These are phyloP conservation scores for Neonectria punicea DNA, from an alignment of 2,329 filamentous ascomycete genomes.

Conservation along the genomic window DNA sequence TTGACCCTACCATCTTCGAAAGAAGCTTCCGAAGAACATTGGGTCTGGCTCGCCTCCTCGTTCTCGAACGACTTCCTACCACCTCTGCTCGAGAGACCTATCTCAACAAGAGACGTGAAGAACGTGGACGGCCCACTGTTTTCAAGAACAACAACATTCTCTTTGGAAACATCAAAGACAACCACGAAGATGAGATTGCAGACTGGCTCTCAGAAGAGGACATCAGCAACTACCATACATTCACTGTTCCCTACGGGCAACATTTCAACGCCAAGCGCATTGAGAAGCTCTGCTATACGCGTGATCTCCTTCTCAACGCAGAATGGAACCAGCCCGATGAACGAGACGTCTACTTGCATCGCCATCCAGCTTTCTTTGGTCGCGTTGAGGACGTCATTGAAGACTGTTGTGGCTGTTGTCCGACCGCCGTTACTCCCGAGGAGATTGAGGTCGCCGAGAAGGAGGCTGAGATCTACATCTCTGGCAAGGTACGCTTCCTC, in stretches of 20 bases:
- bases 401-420: slow-evolving; percentile 86
- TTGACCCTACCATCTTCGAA: slow-evolving; percentile 90
- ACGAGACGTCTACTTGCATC: slow-evolving; percentile 80
- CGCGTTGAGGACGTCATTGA: slow-evolving; percentile 77
- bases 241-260: slow-evolving; percentile 75
- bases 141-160: slow-evolving; percentile 51
- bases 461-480: slow-evolving; percentile 80
- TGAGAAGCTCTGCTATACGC: slow-evolving; percentile 83
- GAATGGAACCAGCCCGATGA: slow-evolving; percentile 86
- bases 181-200: slow-evolving; percentile 81
- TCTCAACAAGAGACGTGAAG: slow-evolving; percentile 73
- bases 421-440: slow-evolving; percentile 73
- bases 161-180: slow-evolving; percentile 80
- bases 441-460: slow-evolving; percentile 77
- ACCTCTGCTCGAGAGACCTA: slow-evolving; percentile 75
- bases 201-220: slow-evolving; percentile 85
- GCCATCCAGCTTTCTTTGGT: slow-evolving; percentile 88
- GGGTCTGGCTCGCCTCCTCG: slow-evolving; percentile 81
- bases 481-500: slow-evolving; percentile 77
- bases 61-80: slow-evolving; percentile 82
- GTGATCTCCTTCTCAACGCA: slow-evolving; percentile 83
- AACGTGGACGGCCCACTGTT: slow-evolving; percentile 74
- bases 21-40: slow-evolving; percentile 79
- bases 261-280: slow-evolving; percentile 75
- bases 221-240: slow-evolving; percentile 82